phyloP scores from a whole-genome alignment of 495 filamentous ascomycete genomes.

The Friedmanniomyces simplex region DNA sequence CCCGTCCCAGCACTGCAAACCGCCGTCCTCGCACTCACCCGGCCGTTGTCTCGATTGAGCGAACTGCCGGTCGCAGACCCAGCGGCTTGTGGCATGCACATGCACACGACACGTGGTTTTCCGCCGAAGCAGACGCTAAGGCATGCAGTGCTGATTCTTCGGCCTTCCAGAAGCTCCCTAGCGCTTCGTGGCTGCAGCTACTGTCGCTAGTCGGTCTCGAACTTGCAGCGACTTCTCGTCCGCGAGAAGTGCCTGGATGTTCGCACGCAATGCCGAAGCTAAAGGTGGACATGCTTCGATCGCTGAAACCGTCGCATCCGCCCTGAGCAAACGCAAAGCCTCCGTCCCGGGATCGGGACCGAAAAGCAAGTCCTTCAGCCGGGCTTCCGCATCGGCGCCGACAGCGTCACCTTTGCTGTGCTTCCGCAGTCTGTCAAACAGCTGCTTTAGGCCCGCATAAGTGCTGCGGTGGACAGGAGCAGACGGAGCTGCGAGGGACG shows the following conservation, averaged over 20 bases:
- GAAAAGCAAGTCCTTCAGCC: constrained; percentile 8
- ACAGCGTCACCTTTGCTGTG: neutral
- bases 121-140: neutral
- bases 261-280: neutral
- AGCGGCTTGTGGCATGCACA: no score
- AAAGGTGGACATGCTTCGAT: neutral
- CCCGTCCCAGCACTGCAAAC: no score
- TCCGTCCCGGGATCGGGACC: constrained; percentile 9
- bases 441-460: constrained; percentile 3
- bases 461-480: constrained; percentile 1
- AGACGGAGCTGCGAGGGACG: neutral
- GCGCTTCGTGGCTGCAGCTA: neutral
- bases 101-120: neutral
- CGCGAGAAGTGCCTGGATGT: neutral
- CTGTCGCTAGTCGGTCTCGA: constrained; percentile 10
- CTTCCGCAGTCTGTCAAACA: constrained; percentile 9
- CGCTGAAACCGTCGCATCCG: constrained; percentile 10
- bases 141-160: neutral
- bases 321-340: constrained; percentile 13
- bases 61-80: no score
- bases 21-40: no score
- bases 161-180: neutral
- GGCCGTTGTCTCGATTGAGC: no score
- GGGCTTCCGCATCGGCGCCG: neutral
- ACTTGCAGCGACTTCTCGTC: constrained; percentile 6